A percentile compares a stretch with the other conserved stretches of the same genome.
phyloP scores from a whole-genome alignment of 1,284 basidiomycete genomes.

The Anthracocystis setariae region DNA sequence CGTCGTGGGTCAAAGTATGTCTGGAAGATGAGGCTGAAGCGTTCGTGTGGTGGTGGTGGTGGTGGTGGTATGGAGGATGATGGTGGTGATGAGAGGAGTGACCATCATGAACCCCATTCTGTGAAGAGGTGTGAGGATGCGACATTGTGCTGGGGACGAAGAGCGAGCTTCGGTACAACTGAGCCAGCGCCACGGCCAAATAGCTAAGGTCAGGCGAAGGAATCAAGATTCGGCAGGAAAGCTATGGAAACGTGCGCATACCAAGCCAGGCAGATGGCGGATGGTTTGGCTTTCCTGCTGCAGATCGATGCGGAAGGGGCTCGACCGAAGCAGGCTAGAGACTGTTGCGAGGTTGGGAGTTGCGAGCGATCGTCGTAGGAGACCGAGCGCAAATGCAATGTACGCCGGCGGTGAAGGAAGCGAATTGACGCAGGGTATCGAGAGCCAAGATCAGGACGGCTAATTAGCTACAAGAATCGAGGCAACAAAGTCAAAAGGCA shows the following conservation, averaged over 20 bases:
- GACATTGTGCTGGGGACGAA: slow-evolving; percentile 7
- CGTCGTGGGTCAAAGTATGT: slow-evolving; percentile 18
- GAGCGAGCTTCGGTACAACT: not conserved
- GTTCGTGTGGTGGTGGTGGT: slow-evolving; percentile 4
- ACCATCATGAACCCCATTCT: not conserved
- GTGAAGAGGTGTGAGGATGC: slow-evolving; percentile 1
- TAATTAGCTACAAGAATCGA: not conserved
- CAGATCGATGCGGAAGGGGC: slow-evolving; percentile 11
- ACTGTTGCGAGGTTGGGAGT: slow-evolving; percentile 1
- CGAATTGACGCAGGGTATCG: slow-evolving; percentile 10
- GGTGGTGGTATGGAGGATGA: slow-evolving; percentile 4
- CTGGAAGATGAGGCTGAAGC: slow-evolving; percentile 24
- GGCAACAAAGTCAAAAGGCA: slow-evolving; percentile 7
- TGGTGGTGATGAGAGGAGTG: slow-evolving; percentile 2
- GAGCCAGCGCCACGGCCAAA: slow-evolving; percentile 3
- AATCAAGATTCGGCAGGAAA: slow-evolving; percentile 23
- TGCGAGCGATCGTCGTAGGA: not conserved
- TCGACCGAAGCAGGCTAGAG: slow-evolving; percentile 9
- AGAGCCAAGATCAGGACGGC: not conserved
- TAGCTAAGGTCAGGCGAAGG: slow-evolving; percentile 2
- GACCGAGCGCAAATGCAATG: not conserved
- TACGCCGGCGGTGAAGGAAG: slow-evolving; percentile 11
- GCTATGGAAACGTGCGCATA: slow-evolving; percentile 20
- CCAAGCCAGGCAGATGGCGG: slow-evolving; percentile 3
- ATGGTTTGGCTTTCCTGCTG: no score